Base-by-base conservation (phyloP, 2,329 filamentous ascomycete genomes). In the Sporothrix humicola region DNA sequence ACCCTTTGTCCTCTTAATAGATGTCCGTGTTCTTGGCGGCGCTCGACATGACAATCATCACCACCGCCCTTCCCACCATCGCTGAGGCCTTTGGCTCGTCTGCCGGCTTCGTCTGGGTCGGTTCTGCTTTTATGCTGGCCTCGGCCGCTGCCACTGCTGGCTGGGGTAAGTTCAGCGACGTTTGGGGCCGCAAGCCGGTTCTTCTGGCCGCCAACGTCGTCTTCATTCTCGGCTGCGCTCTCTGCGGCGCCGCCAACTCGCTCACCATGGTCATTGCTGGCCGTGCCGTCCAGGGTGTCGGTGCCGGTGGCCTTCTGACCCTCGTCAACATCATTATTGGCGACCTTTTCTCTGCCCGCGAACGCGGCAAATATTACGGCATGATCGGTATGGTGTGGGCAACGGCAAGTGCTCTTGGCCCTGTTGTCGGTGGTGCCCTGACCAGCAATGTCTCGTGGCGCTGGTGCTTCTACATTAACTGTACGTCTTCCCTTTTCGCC, bases 21-120 rank as follows among this genome's bases (percentile, higher is more conserved):
- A 76, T 78, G 69, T 77, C 79, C 10, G 76, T 88, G 20, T 87
- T 88, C 79, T 82, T 89, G 48, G 86, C 87, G 1, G 87, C 87
- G 0, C 82, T 89, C 71, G 87, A 89, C 77, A 82, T 85, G 70
- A 91, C 89, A 44, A 90, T 92, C 78, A 84, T 93, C 77, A 87
- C 91, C 12, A 92, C 90, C 0, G 89, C 90, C 6, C 84, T 92
- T 5, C 90, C 91, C 0, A 89, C 89, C 15, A 92, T 93, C 76
- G 85, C 88, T 5, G 81, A 82, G 48, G 85, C 92, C 74, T 88
- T 95, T 75, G 79, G 89, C 61, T 92, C 91, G 6, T 88, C 88
- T 2, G 84, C 87, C 17, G 92, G 92, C 31, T 95, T 94, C 81
- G 88, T 90, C 70, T 95, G 92, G 93, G 90, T 95, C 75, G 92